phyloP scores from a whole-genome alignment of 495 filamentous ascomycete genomes.

The Neurospora sublineolata region DNA sequence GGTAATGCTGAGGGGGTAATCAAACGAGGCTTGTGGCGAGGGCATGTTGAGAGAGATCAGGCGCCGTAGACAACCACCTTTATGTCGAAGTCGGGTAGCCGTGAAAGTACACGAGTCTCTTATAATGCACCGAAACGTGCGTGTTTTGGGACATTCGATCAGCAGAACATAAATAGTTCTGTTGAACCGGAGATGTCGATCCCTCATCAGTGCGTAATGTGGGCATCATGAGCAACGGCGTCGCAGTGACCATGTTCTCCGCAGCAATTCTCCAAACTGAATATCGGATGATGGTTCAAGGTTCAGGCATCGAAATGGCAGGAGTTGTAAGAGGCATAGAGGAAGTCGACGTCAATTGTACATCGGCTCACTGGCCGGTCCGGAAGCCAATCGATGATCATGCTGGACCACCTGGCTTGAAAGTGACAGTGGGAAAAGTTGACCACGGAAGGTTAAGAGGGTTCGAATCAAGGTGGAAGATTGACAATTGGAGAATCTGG shows the following conservation, averaged over 20 bases:
- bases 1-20: slow-evolving; percentile 22
- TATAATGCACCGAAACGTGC: not conserved
- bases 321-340: not conserved
- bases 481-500: not conserved
- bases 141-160: not conserved
- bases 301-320: not conserved
- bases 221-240: not conserved
- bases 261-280: not conserved
- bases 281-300: not conserved
- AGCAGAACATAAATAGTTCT: not conserved
- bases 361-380: not conserved
- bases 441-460: too few relatives aligned
- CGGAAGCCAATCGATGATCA: not conserved
- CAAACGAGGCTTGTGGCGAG: not conserved
- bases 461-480: too few relatives aligned
- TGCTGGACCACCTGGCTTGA: not conserved
- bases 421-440: not conserved
- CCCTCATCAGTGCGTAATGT: not conserved
- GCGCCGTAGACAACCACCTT: not conserved
- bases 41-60: not conserved
- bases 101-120: not conserved
- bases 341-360: not conserved
- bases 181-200: not conserved
- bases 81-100: not conserved
- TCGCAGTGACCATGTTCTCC: not conserved